Base-by-base conservation (phyloP, 2,329 filamentous ascomycete species). In the Fusarium armeniacum region DNA sequence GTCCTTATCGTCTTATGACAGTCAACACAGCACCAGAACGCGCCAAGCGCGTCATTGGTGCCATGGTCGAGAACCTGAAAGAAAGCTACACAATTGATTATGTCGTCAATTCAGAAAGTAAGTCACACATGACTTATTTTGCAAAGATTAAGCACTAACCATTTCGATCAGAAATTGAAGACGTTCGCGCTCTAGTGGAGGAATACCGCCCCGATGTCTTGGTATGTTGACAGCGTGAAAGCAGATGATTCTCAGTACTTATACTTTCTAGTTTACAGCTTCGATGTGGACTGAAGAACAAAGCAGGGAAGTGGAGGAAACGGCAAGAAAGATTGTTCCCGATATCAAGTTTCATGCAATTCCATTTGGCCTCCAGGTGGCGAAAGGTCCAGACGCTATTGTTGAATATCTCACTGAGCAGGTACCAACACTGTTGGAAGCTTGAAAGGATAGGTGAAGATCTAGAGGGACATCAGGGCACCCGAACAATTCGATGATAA, bases 21-120 rank as follows among this genome's bases (percentile, higher is more conserved):
- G 89, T 91, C 69, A 91, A 91, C 79, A 91, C 85, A 3, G 88
- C 85, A 2, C 89, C 90, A 1, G 89, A 90, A 62, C 83, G 89
- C 54, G 90, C 90, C 32, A 87, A 88, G 78, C 79, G 81, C 9
- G 78, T 92, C 33, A 86, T 91, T 71, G 89, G 89, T 12, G 83
- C 86, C 1, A 78, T 92, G 38, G 82, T 86, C 13, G 87, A 90
- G 58, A 84, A 83, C 15, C 78, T 92, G 33, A 89, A 88, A 75
- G 88, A 90, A 58, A 80, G 80, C 40, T 92, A 91, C 77, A 87
- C 83, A 2, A 91, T 92, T 69, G 80, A 85, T 38, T 83, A 92
- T 75, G 83, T 86, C 26, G 88, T 82, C 35, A 92, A 92, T 74
- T 87, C 84, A 70, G 83, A 28, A 6, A 60, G 64, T 57, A 32